Evolutionary conservation across 371 early-diverging fungal genomes (phyloP), one percentile per base, ranked within the genome.

Genomic region (Amoeboaphelidium protococcarum): DNA sequence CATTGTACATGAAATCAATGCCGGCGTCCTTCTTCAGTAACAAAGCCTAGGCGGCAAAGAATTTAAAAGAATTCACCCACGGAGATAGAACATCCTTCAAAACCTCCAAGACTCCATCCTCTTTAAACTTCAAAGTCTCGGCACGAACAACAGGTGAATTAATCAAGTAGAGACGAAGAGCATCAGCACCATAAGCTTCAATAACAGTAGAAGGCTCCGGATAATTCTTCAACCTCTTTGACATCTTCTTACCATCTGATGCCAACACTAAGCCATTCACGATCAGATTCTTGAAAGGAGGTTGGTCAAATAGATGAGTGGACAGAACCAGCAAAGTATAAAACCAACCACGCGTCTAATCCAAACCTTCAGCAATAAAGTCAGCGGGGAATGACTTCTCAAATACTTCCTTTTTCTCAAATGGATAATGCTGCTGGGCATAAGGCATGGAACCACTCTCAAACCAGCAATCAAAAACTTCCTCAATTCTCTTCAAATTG

Each of bases 321-420:
- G 95, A 91, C 47, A 99, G 73, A 6, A 98, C 98, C 60, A 96
- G 71, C 23, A 99, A 73, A 23, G 99, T 97, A 66, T 99, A 99
- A 80, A 99, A 99, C 99, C 99, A 99, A 50, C 99, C 99, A 56
- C 99, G 80, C 46, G 99, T 99, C 71, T 99, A 99, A 63, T 99
- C 99, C 44, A 99, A 67, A 55, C 99, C 99, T 69, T 99, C 99
- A 40, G 97, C 94, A 58, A 99, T 96, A 67, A 99, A 99, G 58
- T 99, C 88, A 21, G 99, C 99, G 19, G 99, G 99, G 83, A 98
- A 97, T 2, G 74, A 74, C 12, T 58, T 52, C 55, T 80, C 65
- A 55, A 97, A 85, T 58, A 71, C 65, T 27, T 80, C 78, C 58
- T 76, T 60, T 63, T 88, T 89, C 64, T 94, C 95, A 54, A 98